These are phyloP conservation scores for Aotearoamyces nothofagi DNA, from an alignment of 2,329 filamentous ascomycete genomes.

Conservation along the genomic window DNA sequence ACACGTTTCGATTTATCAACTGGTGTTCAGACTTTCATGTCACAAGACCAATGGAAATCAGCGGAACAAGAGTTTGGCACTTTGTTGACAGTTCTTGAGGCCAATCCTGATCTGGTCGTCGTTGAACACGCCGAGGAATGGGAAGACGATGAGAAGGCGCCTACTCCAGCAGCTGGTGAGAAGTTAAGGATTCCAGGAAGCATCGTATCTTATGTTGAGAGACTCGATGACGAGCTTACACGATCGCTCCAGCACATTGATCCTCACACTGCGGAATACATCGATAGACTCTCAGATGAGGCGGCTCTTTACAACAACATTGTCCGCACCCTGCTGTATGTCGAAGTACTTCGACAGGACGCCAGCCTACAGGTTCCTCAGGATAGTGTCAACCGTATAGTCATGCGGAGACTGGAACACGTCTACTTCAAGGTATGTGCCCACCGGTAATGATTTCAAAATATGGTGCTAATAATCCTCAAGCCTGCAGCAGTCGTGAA, in stretches of 20 bases:
- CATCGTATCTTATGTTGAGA: conserved; percentile 85
- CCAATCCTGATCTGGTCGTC: conserved; percentile 68
- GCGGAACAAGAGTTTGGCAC: conserved; percentile 74
- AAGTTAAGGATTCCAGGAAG: conserved; percentile 86
- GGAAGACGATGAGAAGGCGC: conserved; percentile 96
- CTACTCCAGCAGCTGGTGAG: conserved; percentile 55
- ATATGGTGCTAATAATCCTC: too few relatives aligned
- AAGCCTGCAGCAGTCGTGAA: conserved; percentile 80
- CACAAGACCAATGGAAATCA: conserved; percentile 90
- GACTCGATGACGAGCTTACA: conserved; percentile 92
- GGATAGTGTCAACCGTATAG: conserved; percentile 79
- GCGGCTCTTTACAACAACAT: conserved; percentile 82
- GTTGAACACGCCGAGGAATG: conserved; percentile 91
- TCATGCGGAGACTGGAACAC: conserved; percentile 91
- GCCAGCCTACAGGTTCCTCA: conserved; percentile 58
- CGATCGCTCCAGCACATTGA: conserved; percentile 96
- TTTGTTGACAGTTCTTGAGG: conserved; percentile 66
- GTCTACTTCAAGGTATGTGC: conserved; percentile 82
- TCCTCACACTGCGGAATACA: conserved; percentile 96
- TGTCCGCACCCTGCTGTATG: conserved; percentile 76
- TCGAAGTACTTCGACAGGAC: conserved; percentile 64
- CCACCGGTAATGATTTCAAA: too few relatives aligned
- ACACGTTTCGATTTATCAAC: conserved; percentile 87
- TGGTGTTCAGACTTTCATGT: conserved; percentile 69
- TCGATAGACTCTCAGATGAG: conserved; percentile 87